phyloP scores from a whole-genome alignment of 306 rosid species.

The Carpinus fangiana region DNA sequence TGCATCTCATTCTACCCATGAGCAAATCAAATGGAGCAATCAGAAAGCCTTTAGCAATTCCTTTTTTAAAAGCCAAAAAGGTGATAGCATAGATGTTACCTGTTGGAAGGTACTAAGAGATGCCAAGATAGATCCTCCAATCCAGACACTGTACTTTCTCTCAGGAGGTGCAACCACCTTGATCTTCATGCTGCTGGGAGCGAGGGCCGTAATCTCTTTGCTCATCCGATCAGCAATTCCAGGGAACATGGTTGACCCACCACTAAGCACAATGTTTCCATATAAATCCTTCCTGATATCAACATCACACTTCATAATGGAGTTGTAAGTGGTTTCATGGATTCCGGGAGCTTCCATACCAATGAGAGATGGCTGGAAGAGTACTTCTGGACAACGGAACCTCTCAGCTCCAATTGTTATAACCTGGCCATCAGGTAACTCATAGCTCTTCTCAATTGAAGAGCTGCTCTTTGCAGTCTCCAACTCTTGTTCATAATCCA shows the following conservation, averaged over 20 bases:
- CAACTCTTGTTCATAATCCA: conserved; percentile 69
- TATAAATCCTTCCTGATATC: conserved; percentile 78
- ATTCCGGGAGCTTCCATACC: conserved; percentile 80
- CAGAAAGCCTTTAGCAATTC: background rate
- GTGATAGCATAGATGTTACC: conserved; percentile 29
- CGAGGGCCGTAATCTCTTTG: conserved; percentile 76
- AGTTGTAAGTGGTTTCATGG: conserved; percentile 73
- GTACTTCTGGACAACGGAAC: conserved; percentile 79
- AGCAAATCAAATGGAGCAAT: background rate
- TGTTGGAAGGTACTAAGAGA: conserved; percentile 80
- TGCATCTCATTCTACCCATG: background rate
- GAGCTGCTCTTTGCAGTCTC: conserved; percentile 69
- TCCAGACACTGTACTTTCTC: conserved; percentile 81
- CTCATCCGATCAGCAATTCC: conserved; percentile 82
- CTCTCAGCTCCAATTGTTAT: conserved; percentile 76
- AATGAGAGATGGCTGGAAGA: conserved; percentile 73
- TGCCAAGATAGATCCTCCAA: conserved; percentile 79
- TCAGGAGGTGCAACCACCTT: conserved; percentile 83
- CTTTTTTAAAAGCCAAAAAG: background rate
- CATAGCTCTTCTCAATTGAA: conserved; percentile 69
- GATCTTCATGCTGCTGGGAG: conserved; percentile 84
- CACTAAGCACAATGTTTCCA: conserved; percentile 73
- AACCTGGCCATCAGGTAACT: conserved; percentile 75
- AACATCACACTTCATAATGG: conserved; percentile 79
- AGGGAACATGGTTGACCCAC: conserved; percentile 75